Percentiles rank a stretch among this genome's conserved stretches.
Evolutionary conservation across 179 eudicot species (phyloP).

Genomic region (Carnegiea gigantea): DNA sequence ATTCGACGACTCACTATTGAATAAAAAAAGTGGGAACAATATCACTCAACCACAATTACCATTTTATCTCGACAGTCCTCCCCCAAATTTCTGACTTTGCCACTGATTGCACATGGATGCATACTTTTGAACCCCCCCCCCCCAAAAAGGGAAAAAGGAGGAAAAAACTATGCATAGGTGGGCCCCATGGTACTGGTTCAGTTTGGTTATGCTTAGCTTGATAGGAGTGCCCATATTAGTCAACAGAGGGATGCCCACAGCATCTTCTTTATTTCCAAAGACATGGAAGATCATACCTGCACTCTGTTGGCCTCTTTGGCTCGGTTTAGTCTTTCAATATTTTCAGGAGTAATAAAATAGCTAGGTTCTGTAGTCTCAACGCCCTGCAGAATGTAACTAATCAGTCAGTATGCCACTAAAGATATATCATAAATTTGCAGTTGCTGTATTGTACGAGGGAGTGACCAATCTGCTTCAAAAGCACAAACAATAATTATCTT

Average conservation of each 20-base stretch:
- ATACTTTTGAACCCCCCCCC: neutral
- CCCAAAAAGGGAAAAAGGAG: too few species aligned
- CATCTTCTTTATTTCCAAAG: neutral
- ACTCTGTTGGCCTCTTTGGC: conserved; percentile 76
- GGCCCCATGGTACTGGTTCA: too few species aligned
- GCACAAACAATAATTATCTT: neutral
- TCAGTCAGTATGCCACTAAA: neutral
- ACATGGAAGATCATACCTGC: conserved; percentile 52
- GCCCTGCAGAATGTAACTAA: conserved; percentile 42
- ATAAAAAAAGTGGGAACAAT: too few species aligned
- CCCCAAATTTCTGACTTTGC: too few species aligned
- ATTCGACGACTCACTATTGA: too few species aligned
- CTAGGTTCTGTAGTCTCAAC: conserved; percentile 61
- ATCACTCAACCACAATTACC: too few species aligned
- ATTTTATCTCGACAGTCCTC: too few species aligned
- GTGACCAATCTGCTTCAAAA: neutral
- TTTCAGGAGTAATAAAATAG: conserved; percentile 71
- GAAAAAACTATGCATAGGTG: too few species aligned
- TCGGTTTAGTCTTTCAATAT: conserved; percentile 73
- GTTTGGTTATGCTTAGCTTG: neutral
- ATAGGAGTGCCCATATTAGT: neutral
- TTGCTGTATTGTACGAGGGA: neutral
- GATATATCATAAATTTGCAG: neutral
- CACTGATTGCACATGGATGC: too few species aligned
- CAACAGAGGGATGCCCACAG: neutral